Evolutionary conservation across 345 rosid species (phyloP).

Genomic region (Sonneratia alba): DNA sequence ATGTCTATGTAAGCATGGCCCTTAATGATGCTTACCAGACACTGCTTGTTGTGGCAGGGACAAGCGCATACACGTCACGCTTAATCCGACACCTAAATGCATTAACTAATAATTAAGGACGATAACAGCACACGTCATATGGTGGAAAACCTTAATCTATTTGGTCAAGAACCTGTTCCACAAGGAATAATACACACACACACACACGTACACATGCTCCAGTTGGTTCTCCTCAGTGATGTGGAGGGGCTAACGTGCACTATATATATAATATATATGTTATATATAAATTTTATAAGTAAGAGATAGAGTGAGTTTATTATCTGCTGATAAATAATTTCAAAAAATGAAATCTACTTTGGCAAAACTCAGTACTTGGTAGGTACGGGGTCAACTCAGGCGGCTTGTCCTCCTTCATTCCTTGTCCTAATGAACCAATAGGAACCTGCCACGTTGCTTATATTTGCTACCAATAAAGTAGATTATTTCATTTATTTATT

Average conservation of each 20-base stretch:
- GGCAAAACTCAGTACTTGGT: background rate
- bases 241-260: no score
- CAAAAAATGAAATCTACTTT: no score
- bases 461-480: no score
- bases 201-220: no score
- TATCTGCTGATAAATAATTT: no score
- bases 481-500: no score
- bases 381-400: background rate
- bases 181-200: background rate
- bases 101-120: background rate
- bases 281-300: no score
- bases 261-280: no score
- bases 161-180: background rate
- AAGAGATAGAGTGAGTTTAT: no score
- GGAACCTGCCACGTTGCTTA: background rate
- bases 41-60: background rate
- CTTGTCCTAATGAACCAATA: background rate
- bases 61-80: background rate
- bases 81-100: background rate
- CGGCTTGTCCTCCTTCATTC: background rate
- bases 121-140: background rate
- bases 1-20: background rate
- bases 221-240: no score
- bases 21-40: background rate
- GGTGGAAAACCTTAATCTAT: background rate